Evolutionary conservation across 352 stramenopile species (phyloP), one percentile per base, ranked within the genome.

Genomic region (Phytophthora rubi): DNA sequence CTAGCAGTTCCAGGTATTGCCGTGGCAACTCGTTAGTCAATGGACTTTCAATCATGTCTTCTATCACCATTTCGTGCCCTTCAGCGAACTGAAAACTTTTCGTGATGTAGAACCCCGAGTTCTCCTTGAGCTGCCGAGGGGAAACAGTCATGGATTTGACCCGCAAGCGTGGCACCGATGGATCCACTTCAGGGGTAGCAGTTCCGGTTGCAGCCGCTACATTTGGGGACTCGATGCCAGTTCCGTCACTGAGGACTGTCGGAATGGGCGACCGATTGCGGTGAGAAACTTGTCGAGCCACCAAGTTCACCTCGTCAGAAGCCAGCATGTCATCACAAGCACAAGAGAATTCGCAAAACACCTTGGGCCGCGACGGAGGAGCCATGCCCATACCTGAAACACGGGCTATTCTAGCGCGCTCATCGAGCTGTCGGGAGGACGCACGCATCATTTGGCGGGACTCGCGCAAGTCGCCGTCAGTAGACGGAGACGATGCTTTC

Each of bases 311-410:
- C 39, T 92, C 81, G 28, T 90, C 76, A 2, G 75, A 70, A 1
- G 73, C 65, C 3, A 88, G 67, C 66, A 93, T 83, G 32, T 93
- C 85, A 37, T 73, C 79, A 4, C 79, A 80, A 2, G 79, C 71
- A 62, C 85, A 93, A 6, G 84, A 92, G 54, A 95, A 95, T 53
- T 95, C 88, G 39, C 86, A 95, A 52, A 95, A 93, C 0, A 95
- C 85, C 28, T 86, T 87, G 6, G 84, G 83, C 7, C 77, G 77
- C 6, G 80, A 87, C 3, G 79, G 80, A 53, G 85, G 82, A 1
- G 80, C 70, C 59, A 89, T 70, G 3, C 83, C 83, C 71, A 91
- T 82, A 0, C 82, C 83, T 12, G 85, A 92, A 7, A 92, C 80
- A 28, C 83, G 73, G 6, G 85, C 77, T 26, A 76, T 65, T 60